Base-by-base conservation (phyloP, 345 rosid species). In the Lumnitzera littorea region DNA sequence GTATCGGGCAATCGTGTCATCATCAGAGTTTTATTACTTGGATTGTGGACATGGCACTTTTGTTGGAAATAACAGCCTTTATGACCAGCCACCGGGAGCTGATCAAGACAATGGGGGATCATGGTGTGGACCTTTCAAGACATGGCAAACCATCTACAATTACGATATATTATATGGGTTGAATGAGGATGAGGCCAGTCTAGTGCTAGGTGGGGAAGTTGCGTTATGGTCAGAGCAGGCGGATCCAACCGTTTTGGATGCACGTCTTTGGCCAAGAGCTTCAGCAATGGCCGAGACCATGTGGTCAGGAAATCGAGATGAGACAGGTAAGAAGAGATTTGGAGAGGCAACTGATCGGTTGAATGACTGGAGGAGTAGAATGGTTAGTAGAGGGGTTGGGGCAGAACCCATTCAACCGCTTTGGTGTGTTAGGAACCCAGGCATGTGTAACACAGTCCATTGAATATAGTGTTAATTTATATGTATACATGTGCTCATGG, bases 171-270 rank as follows among this genome's bases (percentile, higher is more conserved):
- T 88, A 0, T 58, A 81, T 55, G 91, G 91, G 24, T 69, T 89
- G 73, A 73, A 73, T 14, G 70, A 77, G 63, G 94, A 82, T 56
- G 94, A 92, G 72, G 80, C 82, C 24, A 77, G 73, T 62, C 65
- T 89, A 63, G 98, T 89, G 29, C 60, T 92, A 2, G 98, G 96
- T 29, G 96, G 96, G 48, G 98, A 89, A 65, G 96, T 89, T 51
- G 96, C 89, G 13, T 68, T 89, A 56, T 92, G 94, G 96, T 92
- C 96, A n/a, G 98, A 89, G 71, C 96, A 92, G 74, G 86, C 92
- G 14, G 91, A 87, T 24, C 74, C 89, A 0, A 70, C 80, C 0
- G 88, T 85, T 62, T 51, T 92, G 62, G 96, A 92, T 48, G 46
- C 72, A 41, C 65, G 84, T 70, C 43, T 87, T 55, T 92, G 98